Evolutionary conservation across 2,329 filamentous ascomycete genomes (phyloP).

Genomic region (Neophaeococcomyces aloes): DNA sequence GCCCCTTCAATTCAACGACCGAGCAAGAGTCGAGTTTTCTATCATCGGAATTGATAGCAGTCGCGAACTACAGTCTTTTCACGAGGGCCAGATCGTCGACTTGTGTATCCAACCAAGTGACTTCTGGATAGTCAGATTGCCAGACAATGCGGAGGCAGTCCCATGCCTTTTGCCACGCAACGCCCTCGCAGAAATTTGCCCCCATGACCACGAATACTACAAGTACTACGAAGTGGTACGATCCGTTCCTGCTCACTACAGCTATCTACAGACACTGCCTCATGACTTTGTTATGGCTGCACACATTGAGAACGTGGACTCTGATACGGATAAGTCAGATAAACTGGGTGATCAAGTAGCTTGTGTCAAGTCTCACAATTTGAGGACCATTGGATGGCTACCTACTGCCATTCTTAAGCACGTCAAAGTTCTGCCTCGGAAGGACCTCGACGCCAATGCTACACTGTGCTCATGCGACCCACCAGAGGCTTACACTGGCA

Average conservation of each 20-base stretch:
- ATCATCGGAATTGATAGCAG: not conserved
- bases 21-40: not conserved
- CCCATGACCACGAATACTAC: not conserved
- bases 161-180: not conserved
- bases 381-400: too few relatives aligned
- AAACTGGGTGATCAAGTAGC: too few relatives aligned
- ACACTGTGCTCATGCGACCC: not conserved
- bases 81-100: not conserved
- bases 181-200: not conserved
- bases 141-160: not conserved
- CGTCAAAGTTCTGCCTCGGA: too few relatives aligned
- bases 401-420: too few relatives aligned
- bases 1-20: not conserved
- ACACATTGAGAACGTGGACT: not conserved
- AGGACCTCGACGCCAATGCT: too few relatives aligned
- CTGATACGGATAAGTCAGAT: not conserved
- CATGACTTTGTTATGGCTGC: too few relatives aligned
- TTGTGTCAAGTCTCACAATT: too few relatives aligned
- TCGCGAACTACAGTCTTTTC: not conserved
- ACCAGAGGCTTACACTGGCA: not conserved
- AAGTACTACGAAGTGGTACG: not conserved
- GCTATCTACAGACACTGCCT: not conserved
- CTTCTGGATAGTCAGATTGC: conserved; percentile 1
- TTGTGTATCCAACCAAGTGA: not conserved
- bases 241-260: too few relatives aligned